These are phyloP conservation scores for Tolypocladium ophioglossoides DNA, from an alignment of 2,329 filamentous ascomycete genomes.

Conservation along the genomic window DNA sequence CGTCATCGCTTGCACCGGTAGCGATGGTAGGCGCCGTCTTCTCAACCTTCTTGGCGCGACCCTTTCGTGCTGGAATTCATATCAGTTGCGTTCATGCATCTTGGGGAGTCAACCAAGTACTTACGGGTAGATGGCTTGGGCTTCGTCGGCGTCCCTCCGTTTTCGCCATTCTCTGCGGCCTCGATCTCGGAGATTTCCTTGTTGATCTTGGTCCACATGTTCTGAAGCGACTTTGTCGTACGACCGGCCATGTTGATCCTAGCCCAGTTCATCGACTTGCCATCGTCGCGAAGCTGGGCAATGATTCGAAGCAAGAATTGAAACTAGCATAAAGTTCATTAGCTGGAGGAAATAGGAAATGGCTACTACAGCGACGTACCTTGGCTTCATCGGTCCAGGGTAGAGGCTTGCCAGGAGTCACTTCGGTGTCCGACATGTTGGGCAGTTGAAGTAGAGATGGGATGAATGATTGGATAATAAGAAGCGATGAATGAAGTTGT, in stretches of 20 bases:
- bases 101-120: slow-evolving; percentile 1
- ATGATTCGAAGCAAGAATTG: slow-evolving; percentile 26
- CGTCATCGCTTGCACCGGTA: not conserved
- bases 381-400: slow-evolving; percentile 28
- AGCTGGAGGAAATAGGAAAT: not conserved
- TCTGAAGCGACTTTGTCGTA: slow-evolving; percentile 25
- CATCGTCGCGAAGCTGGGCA: slow-evolving; percentile 19
- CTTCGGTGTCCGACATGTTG: slow-evolving; percentile 11
- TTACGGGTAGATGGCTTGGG: slow-evolving; percentile 11
- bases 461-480: not conserved
- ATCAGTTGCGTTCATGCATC: not conserved
- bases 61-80: slow-evolving; percentile 12
- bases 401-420: slow-evolving; percentile 10
- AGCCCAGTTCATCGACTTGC: slow-evolving; percentile 23
- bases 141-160: not conserved
- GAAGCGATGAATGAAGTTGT: not conserved
- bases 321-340: slow-evolving; percentile 9
- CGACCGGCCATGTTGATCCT: slow-evolving; percentile 24
- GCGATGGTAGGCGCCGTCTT: slow-evolving; percentile 3
- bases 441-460: not conserved
- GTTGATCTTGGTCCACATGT: slow-evolving; percentile 25
- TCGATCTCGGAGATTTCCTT: slow-evolving; percentile 26
- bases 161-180: slow-evolving; percentile 5
- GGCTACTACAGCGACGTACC: slow-evolving; percentile 7
- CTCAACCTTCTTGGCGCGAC: slow-evolving; percentile 3